A percentile compares a stretch with the other conserved stretches of the same genome.
Evolutionary conservation across 2,329 filamentous ascomycete species (phyloP).

Genomic region (Claviceps sp.): DNA sequence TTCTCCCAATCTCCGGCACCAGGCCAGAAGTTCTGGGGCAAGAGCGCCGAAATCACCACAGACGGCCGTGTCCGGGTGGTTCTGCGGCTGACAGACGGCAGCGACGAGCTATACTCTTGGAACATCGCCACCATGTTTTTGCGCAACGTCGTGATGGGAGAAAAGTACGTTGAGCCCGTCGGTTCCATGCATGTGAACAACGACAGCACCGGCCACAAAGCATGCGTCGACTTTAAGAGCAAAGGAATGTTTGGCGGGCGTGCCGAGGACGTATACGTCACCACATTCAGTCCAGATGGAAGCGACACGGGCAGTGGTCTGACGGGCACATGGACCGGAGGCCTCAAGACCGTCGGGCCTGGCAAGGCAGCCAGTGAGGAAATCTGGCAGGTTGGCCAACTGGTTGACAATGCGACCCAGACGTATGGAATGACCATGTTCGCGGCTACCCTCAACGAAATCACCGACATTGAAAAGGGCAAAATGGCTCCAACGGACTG

Average conservation of each 20-base stretch:
- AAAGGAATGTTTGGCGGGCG: slow-evolving; percentile 96
- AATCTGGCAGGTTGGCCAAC: slow-evolving; percentile 64
- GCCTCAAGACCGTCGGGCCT: slow-evolving; percentile 52
- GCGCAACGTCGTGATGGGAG: slow-evolving; percentile 90
- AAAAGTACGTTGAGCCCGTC: slow-evolving; percentile 95
- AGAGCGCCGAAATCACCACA: slow-evolving; percentile 85
- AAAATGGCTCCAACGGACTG: slow-evolving; percentile 72
- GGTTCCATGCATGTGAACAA: slow-evolving; percentile 78
- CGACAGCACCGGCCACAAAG: slow-evolving; percentile 72
- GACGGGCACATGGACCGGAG: slow-evolving; percentile 71
- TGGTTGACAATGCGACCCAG: slow-evolving; percentile 66
- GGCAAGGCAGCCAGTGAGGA: slow-evolving; percentile 48
- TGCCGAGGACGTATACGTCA: slow-evolving; percentile 75
- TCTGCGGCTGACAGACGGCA: slow-evolving; percentile 50
- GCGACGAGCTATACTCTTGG: slow-evolving; percentile 80
- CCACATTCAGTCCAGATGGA: slow-evolving; percentile 56
- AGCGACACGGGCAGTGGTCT: slow-evolving; percentile 53
- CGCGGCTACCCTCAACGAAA: slow-evolving; percentile 74
- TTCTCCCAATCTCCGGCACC: slow-evolving; percentile 79
- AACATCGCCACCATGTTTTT: slow-evolving; percentile 78
- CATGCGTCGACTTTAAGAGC: slow-evolving; percentile 78
- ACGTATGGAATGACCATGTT: slow-evolving; percentile 85
- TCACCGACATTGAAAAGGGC: slow-evolving; percentile 64
- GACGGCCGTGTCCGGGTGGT: slow-evolving; percentile 74
- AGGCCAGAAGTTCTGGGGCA: slow-evolving; percentile 97